A percentile compares a stretch with the other conserved stretches of the same genome.
phyloP scores from a whole-genome alignment of 2,329 filamentous ascomycete genomes.

The Cryphonectria carpinicola region DNA sequence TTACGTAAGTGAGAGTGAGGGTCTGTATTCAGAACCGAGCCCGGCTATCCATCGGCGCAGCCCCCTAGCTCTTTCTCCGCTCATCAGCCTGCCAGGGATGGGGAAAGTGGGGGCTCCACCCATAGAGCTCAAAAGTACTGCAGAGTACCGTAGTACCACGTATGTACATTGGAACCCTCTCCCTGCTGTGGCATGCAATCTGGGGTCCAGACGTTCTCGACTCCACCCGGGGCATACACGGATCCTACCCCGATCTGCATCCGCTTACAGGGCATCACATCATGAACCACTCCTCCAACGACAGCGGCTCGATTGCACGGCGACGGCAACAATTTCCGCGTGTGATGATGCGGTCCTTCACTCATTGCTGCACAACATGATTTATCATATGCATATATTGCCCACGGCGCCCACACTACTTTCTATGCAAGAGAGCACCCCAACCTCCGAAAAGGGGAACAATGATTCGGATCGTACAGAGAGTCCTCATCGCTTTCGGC shows the following conservation, averaged over 20 bases:
- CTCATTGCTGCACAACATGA: neutral
- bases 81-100: neutral
- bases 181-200: neutral
- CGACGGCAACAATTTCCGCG: conserved; percentile 10
- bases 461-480: neutral
- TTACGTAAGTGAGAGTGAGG: neutral
- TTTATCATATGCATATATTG: neutral
- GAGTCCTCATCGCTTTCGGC: neutral
- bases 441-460: neutral
- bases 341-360: neutral
- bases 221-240: conserved; percentile 3
- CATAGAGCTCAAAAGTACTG: neutral
- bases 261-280: conserved; percentile 12
- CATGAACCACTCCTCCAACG: conserved; percentile 3
- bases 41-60: neutral
- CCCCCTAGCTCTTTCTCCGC: neutral
- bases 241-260: conserved; percentile 11
- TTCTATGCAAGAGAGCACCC: neutral
- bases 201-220: conserved; percentile 4
- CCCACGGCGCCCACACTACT: neutral
- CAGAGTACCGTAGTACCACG: neutral
- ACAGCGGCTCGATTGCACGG: conserved; percentile 7
- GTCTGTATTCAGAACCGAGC: neutral
- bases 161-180: neutral
- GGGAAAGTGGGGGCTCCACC: neutral